A percentile compares a stretch with the other conserved stretches of the same genome.
Evolutionary conservation across 805 yeast genomes (phyloP).

Genomic region (Teunomyces kruisii): DNA sequence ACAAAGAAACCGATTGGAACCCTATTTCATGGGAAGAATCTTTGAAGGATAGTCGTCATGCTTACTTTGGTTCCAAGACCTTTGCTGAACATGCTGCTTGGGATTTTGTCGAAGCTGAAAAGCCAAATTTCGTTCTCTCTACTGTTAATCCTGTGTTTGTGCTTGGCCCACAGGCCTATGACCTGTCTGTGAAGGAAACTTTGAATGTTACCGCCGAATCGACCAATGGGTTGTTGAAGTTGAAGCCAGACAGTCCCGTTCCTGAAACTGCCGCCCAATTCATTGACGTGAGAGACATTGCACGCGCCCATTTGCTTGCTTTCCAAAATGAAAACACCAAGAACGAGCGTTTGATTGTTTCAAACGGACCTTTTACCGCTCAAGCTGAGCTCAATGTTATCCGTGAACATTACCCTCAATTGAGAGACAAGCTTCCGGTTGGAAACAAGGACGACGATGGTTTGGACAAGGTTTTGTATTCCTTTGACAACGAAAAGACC

Average conservation of each 20-base stretch:
- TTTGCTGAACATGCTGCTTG: conserved; percentile 21
- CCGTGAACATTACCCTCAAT: too few relatives aligned
- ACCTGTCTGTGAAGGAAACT: conserved; percentile 27
- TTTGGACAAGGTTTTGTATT: background rate
- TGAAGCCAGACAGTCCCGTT: conserved; percentile 16
- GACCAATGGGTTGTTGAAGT: conserved; percentile 40
- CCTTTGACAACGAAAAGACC: background rate
- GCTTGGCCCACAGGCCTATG: conserved; percentile 56
- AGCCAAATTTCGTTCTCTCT: conserved; percentile 39
- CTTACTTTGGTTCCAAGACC: conserved; percentile 23
- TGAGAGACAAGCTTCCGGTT: too few relatives aligned
- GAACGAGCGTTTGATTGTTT: too few relatives aligned
- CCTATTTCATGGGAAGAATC: conserved; percentile 51
- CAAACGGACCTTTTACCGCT: too few relatives aligned
- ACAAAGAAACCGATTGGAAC: conserved; percentile 37
- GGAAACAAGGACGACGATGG: background rate
- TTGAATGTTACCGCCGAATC: conserved; percentile 37
- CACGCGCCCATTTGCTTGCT: conserved; percentile 31
- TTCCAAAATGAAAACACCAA: too few relatives aligned
- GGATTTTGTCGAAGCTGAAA: conserved; percentile 17
- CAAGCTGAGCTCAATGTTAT: too few relatives aligned
- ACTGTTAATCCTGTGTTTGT: conserved; percentile 57
- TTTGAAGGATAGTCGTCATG: conserved; percentile 37
- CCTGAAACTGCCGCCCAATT: conserved; percentile 22
- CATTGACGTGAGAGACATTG: conserved; percentile 50